Evolutionary conservation across 768 basidiomycete species (phyloP), one percentile per base, ranked within the genome.

Genomic region (Mycena crocata): DNA sequence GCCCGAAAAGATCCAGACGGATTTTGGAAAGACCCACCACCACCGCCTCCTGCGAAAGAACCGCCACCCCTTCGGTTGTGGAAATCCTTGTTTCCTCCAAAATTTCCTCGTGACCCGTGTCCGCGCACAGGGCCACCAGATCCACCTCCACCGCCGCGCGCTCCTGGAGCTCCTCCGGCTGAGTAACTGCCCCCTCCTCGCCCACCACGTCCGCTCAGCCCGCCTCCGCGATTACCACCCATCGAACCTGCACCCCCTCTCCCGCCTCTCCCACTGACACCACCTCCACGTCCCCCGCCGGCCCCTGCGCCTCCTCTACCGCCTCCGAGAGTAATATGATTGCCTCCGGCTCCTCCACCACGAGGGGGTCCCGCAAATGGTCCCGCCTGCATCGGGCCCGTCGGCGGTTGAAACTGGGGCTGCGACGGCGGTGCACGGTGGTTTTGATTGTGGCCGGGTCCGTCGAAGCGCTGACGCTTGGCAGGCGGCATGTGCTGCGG

Each of bases 401-500:
- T 85, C 17, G 87, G 85, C 0, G 85, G 82, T 71, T 89, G 88
- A 70, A 92, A 92, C 67, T 90, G 91, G 4, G 90, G 89, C 70
- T 85, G 86, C 6, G 86, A 86, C n/a, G 82, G 83, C 23, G 81
- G 82, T 19, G 83, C 84, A 17, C 82, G 86, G 31, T 85, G 86
- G 52, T 78, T 77, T 66, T 84, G 86, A 70, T 80, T 83, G 61
- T 85, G 85, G 67, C 81, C 86, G 2, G 93, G 92, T 6, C 90
- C 90, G 75, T 97, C 96, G 74, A 96, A 96, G 45, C 95, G 87
- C 71, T 91, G 94, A 57, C 96, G 84, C 77, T 98, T 98, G 2
- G 95, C 95, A 3, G 96, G 95, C 12, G 96, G 96, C n/a, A 90
- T 83, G 73, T 94, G 91, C 71, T 93, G 92, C 37, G 91, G 90